Percentiles rank a stretch among this genome's conserved stretches.
These are phyloP conservation scores for Torulaspora maleeae DNA, from an alignment of 805 yeast genomes.

Conservation along the genomic window DNA sequence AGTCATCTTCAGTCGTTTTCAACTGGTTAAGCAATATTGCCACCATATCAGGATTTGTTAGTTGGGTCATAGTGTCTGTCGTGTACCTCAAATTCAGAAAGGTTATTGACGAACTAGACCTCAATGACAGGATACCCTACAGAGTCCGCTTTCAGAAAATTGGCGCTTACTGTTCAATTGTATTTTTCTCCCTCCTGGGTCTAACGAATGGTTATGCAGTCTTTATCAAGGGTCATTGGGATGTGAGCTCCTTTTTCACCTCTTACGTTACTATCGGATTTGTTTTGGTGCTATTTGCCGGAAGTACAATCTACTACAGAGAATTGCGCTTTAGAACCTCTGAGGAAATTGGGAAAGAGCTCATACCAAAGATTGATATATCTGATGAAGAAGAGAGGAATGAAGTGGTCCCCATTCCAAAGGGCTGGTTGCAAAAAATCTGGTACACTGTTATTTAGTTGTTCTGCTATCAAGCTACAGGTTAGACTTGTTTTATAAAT, in stretches of 20 bases:
- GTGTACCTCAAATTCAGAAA: constrained; percentile 56
- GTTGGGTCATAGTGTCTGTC: constrained; percentile 48
- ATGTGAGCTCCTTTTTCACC: constrained; percentile 52
- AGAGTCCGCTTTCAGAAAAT: constrained; percentile 50
- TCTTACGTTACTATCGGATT: constrained; percentile 48
- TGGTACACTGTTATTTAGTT: constrained; percentile 9
- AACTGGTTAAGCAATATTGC: constrained; percentile 60
- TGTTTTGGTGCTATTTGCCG: constrained; percentile 44
- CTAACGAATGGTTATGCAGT: constrained; percentile 65
- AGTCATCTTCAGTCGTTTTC: constrained; percentile 47
- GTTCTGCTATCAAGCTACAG: constrained; percentile 35
- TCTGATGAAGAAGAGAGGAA: constrained; percentile 18
- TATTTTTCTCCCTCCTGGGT: constrained; percentile 44
- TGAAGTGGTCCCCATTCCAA: constrained; percentile 12
- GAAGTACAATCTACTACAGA: constrained; percentile 10
- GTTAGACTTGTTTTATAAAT: no score
- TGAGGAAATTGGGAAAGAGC: constrained; percentile 11
- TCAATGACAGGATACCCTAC: constrained; percentile 51
- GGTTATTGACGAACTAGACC: constrained; percentile 46
- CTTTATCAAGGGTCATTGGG: constrained; percentile 44
- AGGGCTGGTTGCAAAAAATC: constrained; percentile 13
- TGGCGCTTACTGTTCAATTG: constrained; percentile 48
- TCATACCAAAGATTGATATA: constrained; percentile 15
- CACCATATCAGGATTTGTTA: constrained; percentile 54
- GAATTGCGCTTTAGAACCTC: constrained; percentile 10